Percentiles rank a stretch among this genome's conserved stretches.
Conservation (phyloP, 139 green algal genomes). For the Microglena sp. region DNA sequence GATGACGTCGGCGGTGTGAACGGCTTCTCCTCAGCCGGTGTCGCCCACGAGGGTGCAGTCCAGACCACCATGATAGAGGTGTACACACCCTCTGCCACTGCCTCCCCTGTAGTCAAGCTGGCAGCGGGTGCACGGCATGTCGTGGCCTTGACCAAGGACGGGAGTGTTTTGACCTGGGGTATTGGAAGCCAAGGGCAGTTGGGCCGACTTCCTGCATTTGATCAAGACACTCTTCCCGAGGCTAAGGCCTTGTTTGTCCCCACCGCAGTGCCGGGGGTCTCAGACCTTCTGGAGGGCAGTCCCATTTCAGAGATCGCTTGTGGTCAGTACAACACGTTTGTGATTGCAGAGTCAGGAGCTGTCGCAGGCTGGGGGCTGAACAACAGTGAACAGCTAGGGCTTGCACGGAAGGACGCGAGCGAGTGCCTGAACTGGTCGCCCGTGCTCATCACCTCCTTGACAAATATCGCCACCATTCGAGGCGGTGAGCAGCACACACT, state of each 20-base stretch:
- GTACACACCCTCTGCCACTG: constrained; percentile 24
- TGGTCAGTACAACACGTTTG: constrained; percentile 15
- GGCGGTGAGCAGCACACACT: constrained; percentile 83
- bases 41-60: not conserved
- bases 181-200: constrained; percentile 74
- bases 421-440: constrained; percentile 13
- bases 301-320: not conserved
- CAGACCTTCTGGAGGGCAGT: not conserved
- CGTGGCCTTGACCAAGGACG: constrained; percentile 40
- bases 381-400: constrained; percentile 82
- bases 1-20: constrained; percentile 56
- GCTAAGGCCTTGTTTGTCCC: constrained; percentile 30
- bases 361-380: constrained; percentile 78
- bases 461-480: constrained; percentile 9
- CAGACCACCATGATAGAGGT: constrained; percentile 32
- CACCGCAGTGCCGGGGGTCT: constrained; percentile 6
- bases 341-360: constrained; percentile 29
- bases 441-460: not conserved
- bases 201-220: constrained; percentile 41
- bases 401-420: constrained; percentile 13
- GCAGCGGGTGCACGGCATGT: constrained; percentile 61
- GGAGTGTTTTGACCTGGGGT: constrained; percentile 70
- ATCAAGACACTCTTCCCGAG: not conserved
- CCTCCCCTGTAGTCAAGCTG: constrained; percentile 18
- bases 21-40: constrained; percentile 41